phyloP scores from a whole-genome alignment of 2,329 filamentous ascomycete genomes.

The Aureobasidium sp. region DNA sequence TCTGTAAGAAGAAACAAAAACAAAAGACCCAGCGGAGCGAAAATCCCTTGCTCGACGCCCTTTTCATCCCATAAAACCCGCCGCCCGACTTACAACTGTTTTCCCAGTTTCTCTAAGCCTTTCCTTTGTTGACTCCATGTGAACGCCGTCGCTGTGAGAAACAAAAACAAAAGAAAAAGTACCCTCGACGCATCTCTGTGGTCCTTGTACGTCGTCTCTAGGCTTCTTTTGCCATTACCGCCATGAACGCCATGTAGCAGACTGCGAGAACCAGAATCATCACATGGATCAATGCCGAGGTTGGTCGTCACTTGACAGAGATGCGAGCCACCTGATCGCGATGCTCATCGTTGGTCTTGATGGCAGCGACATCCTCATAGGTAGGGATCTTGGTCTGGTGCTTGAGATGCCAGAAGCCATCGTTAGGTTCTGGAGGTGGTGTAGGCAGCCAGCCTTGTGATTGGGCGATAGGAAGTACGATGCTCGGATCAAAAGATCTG shows the following conservation, averaged over 20 bases:
- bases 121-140: not conserved
- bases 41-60: constrained; percentile 8
- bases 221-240: not conserved
- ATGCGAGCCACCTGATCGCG: not conserved
- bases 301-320: constrained; percentile 11
- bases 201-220: too few relatives aligned
- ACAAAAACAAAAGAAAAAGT: not conserved
- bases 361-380: constrained; percentile 5
- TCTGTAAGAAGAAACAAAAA: not conserved
- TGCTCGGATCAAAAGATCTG: constrained; percentile 12
- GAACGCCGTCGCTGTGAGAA: not conserved
- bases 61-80: not conserved
- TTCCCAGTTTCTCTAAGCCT: not conserved
- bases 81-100: not conserved
- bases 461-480: constrained; percentile 10
- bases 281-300: not conserved
- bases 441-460: constrained; percentile 15
- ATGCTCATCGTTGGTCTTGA: not conserved
- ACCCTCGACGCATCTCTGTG: not conserved
- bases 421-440: constrained; percentile 13
- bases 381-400: not conserved
- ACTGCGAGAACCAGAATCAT: not conserved
- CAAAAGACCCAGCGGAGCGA: not conserved
- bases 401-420: constrained; percentile 7
- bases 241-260: constrained; percentile 1